phyloP scores from a whole-genome alignment of 768 basidiomycete genomes.

The Tulasnella sp. region DNA sequence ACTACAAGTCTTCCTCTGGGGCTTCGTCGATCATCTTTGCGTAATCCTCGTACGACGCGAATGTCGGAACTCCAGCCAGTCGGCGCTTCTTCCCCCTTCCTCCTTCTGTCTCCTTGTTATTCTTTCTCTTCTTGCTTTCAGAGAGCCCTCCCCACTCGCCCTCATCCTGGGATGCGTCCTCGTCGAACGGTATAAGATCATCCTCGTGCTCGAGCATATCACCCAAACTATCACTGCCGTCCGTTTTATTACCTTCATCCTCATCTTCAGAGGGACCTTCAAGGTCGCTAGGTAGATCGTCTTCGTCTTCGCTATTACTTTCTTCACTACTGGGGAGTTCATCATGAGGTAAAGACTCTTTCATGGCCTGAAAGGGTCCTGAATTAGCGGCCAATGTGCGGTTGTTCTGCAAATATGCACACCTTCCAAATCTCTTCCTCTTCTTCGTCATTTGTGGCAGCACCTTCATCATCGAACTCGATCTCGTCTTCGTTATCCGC shows the following conservation, averaged over 20 bases:
- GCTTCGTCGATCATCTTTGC: conserved; percentile 79
- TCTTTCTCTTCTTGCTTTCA: conserved; percentile 48
- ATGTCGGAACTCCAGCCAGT: conserved; percentile 64
- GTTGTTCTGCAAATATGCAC: conserved; percentile 29
- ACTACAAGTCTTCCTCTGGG: conserved; percentile 50
- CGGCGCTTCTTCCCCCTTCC: conserved; percentile 60
- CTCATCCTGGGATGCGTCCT: conserved; percentile 49
- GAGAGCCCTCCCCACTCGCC: conserved; percentile 45
- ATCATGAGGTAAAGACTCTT: conserved; percentile 65
- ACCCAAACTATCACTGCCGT: conserved; percentile 36
- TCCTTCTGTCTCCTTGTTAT: conserved; percentile 34
- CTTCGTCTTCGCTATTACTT: conserved; percentile 35
- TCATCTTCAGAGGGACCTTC: conserved; percentile 17
- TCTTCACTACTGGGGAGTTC: conserved; percentile 42
- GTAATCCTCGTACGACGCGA: conserved; percentile 85
- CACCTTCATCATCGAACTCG: conserved; percentile 47
- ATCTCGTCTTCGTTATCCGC: conserved; percentile 46
- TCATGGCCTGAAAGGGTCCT: conserved; percentile 65
- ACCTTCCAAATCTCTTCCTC: conserved; percentile 92
- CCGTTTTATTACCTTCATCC: conserved; percentile 35
- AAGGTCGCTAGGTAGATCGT: conserved; percentile 32
- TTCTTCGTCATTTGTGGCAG: conserved; percentile 34
- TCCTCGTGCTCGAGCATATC: conserved; percentile 40
- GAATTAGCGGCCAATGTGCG: neutral
- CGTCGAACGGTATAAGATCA: conserved; percentile 44